Evolutionary conservation across 345 rosid genomes (phyloP), one percentile per base, ranked within the genome.

Genomic region (Corchorus capsularis): DNA sequence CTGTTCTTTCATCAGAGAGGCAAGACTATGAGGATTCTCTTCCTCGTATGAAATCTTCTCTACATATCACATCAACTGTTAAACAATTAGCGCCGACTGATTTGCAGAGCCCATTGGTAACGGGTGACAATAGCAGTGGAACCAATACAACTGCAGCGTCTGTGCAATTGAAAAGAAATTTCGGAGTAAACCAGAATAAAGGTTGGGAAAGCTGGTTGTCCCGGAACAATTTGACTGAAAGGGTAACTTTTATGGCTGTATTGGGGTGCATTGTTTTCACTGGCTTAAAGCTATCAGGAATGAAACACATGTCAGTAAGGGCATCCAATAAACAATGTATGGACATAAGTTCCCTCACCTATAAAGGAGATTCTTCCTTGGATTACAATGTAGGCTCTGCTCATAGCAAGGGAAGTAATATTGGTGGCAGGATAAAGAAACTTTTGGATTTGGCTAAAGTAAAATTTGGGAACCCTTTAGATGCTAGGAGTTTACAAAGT

Each of bases 61-160:
- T 86, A 73, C 87, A 86, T 85, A 83, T 89, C 57, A 87, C 76
- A n/a, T 89, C 93, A 75, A 91, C 94, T 69, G 93, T 89, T 52
- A 92, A 96, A 86, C 98, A 88, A 83, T 82, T 90, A 79, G 79
- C 90, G 19, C 88, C 91, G 75, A 61, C 89, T 77, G 86, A 90
- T 78, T 76, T 86, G 83, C 92, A 83, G 83, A 82, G 82, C 79
- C 82, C 90, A 62, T 78, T 82, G 72, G 69, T 72, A 70, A 43
- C 76, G 19, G 81, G 84, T 57, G 87, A 82, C 84, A 85, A 77
- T 82, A 80, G 62, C 45, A 82, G 66, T 78, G 91, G 86, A 80
- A 83, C 80, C 70, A 78, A 80, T 82, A 78, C 35, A 59, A 78
- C 72, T 76, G 79, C 83, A 78, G 80, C 92, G 52, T 85, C 97